Evolutionary conservation across 306 rosid genomes (phyloP).

Genomic region (Cyamopsis tetragonoloba): DNA sequence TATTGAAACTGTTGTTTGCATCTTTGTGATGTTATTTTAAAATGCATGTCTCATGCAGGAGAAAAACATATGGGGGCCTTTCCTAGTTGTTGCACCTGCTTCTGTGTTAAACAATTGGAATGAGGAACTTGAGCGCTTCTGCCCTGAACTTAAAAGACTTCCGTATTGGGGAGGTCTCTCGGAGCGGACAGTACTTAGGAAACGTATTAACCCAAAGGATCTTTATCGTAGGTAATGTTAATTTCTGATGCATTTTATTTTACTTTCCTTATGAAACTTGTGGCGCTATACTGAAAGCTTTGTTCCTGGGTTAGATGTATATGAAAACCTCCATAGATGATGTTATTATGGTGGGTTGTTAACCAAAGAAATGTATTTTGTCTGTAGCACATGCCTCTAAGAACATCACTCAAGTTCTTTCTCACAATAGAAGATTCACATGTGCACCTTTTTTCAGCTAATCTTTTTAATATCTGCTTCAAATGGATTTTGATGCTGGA

Average conservation of each 20-base stretch:
- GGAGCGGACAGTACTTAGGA: conserved; percentile 86
- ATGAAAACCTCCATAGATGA: not conserved
- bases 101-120: conserved; percentile 97
- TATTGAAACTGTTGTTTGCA: conserved; percentile 14
- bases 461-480: not conserved
- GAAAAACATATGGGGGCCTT: conserved; percentile 99
- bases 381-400: not conserved
- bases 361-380: not conserved
- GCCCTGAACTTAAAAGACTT: conserved; percentile 86
- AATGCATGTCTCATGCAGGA: conserved; percentile 55
- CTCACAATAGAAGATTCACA: not conserved
- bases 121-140: conserved; percentile 96
- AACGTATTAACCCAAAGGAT: conserved; percentile 86
- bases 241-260: conserved; percentile 8
- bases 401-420: not conserved
- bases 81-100: conserved; percentile 95
- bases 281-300: not conserved
- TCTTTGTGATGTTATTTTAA: conserved; percentile 23
- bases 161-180: conserved; percentile 95
- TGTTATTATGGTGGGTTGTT: not conserved
- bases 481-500: not conserved
- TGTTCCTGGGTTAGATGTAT: not conserved
- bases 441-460: not conserved
- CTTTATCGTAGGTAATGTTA: conserved; percentile 78
- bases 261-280: too few species aligned